A percentile compares a stretch with the other conserved stretches of the same genome.
phyloP scores from a whole-genome alignment of 2,329 filamentous ascomycete species.

The Thielaviopsis ethacetica region DNA sequence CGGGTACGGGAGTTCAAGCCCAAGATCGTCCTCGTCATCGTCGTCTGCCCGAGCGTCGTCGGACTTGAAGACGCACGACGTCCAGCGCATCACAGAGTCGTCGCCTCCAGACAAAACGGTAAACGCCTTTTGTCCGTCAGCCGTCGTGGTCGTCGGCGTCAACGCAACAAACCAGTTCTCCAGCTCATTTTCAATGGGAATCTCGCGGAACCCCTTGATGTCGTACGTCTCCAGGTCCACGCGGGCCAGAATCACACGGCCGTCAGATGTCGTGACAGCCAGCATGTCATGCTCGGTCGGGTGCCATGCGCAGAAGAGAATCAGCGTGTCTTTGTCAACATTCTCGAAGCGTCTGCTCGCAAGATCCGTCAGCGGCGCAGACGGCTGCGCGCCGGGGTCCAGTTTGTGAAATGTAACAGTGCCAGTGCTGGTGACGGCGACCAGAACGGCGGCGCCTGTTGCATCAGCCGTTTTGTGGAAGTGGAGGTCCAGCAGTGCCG shows the following conservation, averaged over 20 bases:
- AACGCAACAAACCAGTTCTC: slow-evolving; percentile 65
- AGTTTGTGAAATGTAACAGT: slow-evolving; percentile 48
- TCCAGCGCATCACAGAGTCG: slow-evolving; percentile 45
- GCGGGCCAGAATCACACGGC: slow-evolving; percentile 40
- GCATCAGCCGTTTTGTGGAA: slow-evolving; percentile 43
- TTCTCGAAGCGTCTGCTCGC: slow-evolving; percentile 28
- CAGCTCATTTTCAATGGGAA: slow-evolving; percentile 35
- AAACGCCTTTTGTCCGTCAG: slow-evolving; percentile 15
- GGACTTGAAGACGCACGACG: slow-evolving; percentile 17
- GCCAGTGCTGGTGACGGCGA: slow-evolving; percentile 63
- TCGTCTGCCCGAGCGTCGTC: slow-evolving; percentile 11
- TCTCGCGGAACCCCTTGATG: slow-evolving; percentile 19
- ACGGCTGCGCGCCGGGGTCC: slow-evolving; percentile 21
- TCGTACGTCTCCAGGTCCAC: slow-evolving; percentile 26
- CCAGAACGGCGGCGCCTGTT: slow-evolving; percentile 36
- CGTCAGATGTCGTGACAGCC: slow-evolving; percentile 56
- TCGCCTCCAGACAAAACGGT: slow-evolving; percentile 58
- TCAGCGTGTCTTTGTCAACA: slow-evolving; percentile 42
- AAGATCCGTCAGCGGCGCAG: slow-evolving; percentile 23
- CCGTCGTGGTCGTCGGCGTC: slow-evolving; percentile 19
- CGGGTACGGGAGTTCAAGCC: slow-evolving; percentile 15
- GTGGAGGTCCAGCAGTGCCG: slow-evolving; percentile 70
- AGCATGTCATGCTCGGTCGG: slow-evolving; percentile 37
- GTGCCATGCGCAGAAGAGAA: slow-evolving; percentile 62
- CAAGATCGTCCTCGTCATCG: neutral